A percentile compares a stretch with the other conserved stretches of the same genome.
These are phyloP conservation scores for Gymnopus androsaceus DNA, from an alignment of 1,284 basidiomycete genomes.

Conservation along the genomic window DNA sequence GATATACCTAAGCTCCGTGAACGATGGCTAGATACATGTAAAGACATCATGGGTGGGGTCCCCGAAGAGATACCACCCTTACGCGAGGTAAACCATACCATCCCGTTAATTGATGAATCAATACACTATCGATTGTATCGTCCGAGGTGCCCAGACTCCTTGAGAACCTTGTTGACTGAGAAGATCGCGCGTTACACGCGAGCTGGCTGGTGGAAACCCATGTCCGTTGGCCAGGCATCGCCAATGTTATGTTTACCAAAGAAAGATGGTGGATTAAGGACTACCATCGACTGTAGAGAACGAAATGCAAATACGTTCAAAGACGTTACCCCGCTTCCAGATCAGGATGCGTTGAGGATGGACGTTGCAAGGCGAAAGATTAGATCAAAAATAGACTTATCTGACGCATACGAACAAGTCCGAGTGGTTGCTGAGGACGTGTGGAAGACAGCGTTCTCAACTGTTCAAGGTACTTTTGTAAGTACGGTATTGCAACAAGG, in stretches of 20 bases:
- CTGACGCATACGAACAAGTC: slow-evolving; percentile 28
- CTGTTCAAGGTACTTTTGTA: slow-evolving; percentile 7
- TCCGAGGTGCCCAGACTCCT: slow-evolving; percentile 25
- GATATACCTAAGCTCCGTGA: slow-evolving; percentile 21
- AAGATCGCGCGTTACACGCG: slow-evolving; percentile 25
- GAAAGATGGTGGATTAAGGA: slow-evolving; percentile 25
- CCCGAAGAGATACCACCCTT: slow-evolving; percentile 25
- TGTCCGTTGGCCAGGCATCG: slow-evolving; percentile 21
- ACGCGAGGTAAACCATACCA: slow-evolving; percentile 28
- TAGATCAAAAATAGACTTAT: slow-evolving; percentile 24
- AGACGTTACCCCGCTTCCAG: slow-evolving; percentile 30
- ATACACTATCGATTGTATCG: slow-evolving; percentile 25
- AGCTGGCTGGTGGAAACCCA: slow-evolving; percentile 29
- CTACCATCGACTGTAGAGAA: slow-evolving; percentile 24
- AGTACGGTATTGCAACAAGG: slow-evolving; percentile 28
- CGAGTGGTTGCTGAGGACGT: slow-evolving; percentile 8
- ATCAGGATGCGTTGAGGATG: slow-evolving; percentile 22
- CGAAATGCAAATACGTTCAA: slow-evolving; percentile 32
- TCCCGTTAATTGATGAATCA: slow-evolving; percentile 26
- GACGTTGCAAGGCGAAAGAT: slow-evolving; percentile 21
- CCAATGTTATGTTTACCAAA: slow-evolving; percentile 32
- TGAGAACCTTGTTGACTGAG: slow-evolving; percentile 22
- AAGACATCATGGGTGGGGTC: slow-evolving; percentile 23
- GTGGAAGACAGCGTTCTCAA: slow-evolving; percentile 14
- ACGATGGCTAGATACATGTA: slow-evolving; percentile 19